Percentiles rank a stretch among this genome's conserved stretches.
phyloP scores from a whole-genome alignment of 2,329 filamentous ascomycete genomes.

The Penicillium sp. region DNA sequence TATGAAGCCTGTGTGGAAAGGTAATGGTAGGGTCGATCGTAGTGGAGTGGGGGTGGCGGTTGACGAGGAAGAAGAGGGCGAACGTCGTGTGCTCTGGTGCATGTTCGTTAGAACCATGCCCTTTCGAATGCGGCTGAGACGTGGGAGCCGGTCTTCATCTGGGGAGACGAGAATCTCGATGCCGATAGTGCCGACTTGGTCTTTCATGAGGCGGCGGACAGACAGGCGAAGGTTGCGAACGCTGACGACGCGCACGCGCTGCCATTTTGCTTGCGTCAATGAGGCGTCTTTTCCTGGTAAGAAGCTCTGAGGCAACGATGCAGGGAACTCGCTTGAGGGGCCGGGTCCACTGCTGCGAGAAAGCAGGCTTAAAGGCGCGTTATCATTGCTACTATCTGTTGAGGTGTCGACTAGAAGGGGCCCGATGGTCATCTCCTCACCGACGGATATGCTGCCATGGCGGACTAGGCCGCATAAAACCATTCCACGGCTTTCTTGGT shows the following conservation, averaged over 20 bases:
- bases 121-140: conserved; percentile 58
- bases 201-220: conserved; percentile 70
- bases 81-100: conserved; percentile 37
- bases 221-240: conserved; percentile 85
- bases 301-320: conserved; percentile 30
- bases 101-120: conserved; percentile 78
- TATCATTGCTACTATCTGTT: conserved; percentile 51
- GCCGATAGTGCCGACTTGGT: conserved; percentile 88
- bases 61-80: conserved; percentile 44
- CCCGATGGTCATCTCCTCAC: conserved; percentile 75
- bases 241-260: conserved; percentile 75
- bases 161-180: conserved; percentile 50
- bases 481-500: conserved; percentile 55
- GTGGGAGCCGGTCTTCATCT: conserved; percentile 24
- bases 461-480: conserved; percentile 83
- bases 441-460: conserved; percentile 74
- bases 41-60: conserved; percentile 18
- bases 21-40: conserved; percentile 20
- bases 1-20: conserved; percentile 64
- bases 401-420: conserved; percentile 60
- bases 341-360: conserved; percentile 32
- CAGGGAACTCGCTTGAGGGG: conserved; percentile 34
- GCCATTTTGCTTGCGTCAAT: conserved; percentile 70
- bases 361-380: conserved; percentile 23
- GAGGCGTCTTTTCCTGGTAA: conserved; percentile 47